Evolutionary conservation across 495 filamentous ascomycete genomes (phyloP), one percentile per base, ranked within the genome.

Genomic region (Penicillium chermesinum): DNA sequence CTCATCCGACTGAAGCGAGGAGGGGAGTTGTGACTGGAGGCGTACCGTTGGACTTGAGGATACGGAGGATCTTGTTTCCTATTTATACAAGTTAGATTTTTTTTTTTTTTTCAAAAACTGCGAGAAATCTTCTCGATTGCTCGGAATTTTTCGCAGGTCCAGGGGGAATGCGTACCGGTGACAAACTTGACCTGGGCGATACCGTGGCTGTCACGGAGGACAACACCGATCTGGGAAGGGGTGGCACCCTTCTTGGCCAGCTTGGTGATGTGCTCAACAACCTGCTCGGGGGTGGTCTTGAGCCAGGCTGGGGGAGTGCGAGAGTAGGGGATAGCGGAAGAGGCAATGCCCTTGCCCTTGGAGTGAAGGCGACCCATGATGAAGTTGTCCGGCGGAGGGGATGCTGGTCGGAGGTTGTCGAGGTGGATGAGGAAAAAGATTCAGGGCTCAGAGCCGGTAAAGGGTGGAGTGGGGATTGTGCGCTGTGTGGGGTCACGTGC

Each of bases 1-100:
- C 58, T 65, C 64, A 67, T 48, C 62, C 57, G 47, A 65, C 53
- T 44, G 52, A 54, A 21, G 48, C 38, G 41, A 59, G 46, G 25
- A 49, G 48, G 57, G 46, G 49, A 17, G 22, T 47, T 39, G 45
- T 44, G 49, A 49, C 36, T 58, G 51, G 55, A 64, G 54, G 71
- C 86, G 72, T 95, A 95, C 89, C 89, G 71, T 79, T 84, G 61
- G 81, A 84, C 84, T 96, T 96, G 61, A 98, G 81, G 79, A 97
- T 97, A 73, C 94, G 83, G 61, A 98, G 89, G 66, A 98, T 96
- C 82, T 96, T 95, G 85, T 98, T 98, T 71, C 93, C 93, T 91
- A 63, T 54, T 48, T 15, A 41, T 27, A 32, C 19, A 44, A 34
- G 50, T 43, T 33, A 40, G 45, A 72, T 60, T 70, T 61, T 46